Evolutionary conservation across 345 rosid genomes (phyloP), one percentile per base, ranked within the genome.

Genomic region (Orychophragmus violaceus): DNA sequence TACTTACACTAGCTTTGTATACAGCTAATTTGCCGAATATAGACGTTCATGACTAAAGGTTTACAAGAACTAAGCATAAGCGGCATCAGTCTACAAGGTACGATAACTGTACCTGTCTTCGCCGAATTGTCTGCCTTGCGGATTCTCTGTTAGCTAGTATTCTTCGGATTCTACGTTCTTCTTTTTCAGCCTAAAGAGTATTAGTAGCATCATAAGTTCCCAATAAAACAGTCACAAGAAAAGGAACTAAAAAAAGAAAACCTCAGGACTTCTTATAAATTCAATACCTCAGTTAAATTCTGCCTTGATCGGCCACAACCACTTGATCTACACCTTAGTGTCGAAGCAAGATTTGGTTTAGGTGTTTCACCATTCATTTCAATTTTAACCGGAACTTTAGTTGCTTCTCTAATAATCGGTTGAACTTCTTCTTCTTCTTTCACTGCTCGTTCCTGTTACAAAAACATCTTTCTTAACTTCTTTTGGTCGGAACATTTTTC

Each of bases 121-220:
- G 87, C 4, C 86, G 84, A 77, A 92, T 92, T 0, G 97, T 89
- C 64, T 87, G 98, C 74, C 97, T 82, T 8, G 98, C 98, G 16
- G 97, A 89, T 72, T 92, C 98, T 77, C 97, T 86, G 69, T 92
- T 92, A 57, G 97, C 98, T 69, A 89, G 75, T 66, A 92, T 79
- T 78, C 98, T 79, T 46, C 87, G 82, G 27, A 87, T 72, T 64
- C 89, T 86, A 49, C 94, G 82, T 12, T 66, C 91, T 76, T 89
- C 98, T 79, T 82, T 86, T 64, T 87, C 98, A 75, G 85, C 91
- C 98, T 92, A 71, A 65, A 33, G 0, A 44, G 25, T 29, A 16
- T 32, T 22, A 42, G 22, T 13, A 61, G 19, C 6, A 64, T 7
- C 5, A 2, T 41, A 30, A 66, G 32, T 44, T 51, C 18, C 45